These are phyloP conservation scores for Kodamaea suecica DNA, from an alignment of 1,139 yeast genomes.

Conservation along the genomic window DNA sequence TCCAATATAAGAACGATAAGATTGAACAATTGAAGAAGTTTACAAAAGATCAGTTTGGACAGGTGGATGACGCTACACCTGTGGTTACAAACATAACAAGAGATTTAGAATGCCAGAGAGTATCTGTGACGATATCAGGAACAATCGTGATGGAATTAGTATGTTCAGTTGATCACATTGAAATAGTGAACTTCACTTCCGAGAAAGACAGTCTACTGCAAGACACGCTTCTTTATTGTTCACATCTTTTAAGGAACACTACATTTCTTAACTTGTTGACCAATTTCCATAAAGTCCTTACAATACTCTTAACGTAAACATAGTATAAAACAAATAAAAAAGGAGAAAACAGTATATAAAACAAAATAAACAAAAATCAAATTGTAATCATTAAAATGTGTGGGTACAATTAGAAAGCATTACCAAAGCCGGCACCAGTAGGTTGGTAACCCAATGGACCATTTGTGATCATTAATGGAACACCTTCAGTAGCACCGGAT, in stretches of 20 bases:
- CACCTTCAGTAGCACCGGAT: slow-evolving; percentile 42
- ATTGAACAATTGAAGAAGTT: slow-evolving; percentile 19
- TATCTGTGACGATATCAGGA: slow-evolving; percentile 2
- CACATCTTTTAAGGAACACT: slow-evolving; percentile 6
- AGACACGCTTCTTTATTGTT: slow-evolving; percentile 1
- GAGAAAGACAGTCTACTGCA: background rate
- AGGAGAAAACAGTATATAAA: slow-evolving; percentile 1
- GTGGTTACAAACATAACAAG: slow-evolving; percentile 1
- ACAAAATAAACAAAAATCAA: background rate
- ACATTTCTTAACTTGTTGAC: slow-evolving; percentile 3
- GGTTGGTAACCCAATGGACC: slow-evolving; percentile 58
- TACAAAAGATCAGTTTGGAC: slow-evolving; percentile 9
- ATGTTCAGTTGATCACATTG: slow-evolving; percentile 8
- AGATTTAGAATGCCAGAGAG: slow-evolving; percentile 9
- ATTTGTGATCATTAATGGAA: slow-evolving; percentile 68
- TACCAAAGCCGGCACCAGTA: slow-evolving; percentile 68
- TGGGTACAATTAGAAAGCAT: slow-evolving; percentile 33
- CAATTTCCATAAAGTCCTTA: slow-evolving; percentile 3
- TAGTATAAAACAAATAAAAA: slow-evolving; percentile 8
- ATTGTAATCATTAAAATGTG: background rate
- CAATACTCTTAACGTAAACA: slow-evolving; percentile 5
- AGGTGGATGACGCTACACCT: slow-evolving; percentile 14
- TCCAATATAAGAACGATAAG: slow-evolving; percentile 34
- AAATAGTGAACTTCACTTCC: slow-evolving; percentile 3
- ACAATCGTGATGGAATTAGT: slow-evolving; percentile 3